A percentile compares a stretch with the other conserved stretches of the same genome.
phyloP scores from a whole-genome alignment of 2,329 filamentous ascomycete genomes.

The Rhynchosporium secalis region DNA sequence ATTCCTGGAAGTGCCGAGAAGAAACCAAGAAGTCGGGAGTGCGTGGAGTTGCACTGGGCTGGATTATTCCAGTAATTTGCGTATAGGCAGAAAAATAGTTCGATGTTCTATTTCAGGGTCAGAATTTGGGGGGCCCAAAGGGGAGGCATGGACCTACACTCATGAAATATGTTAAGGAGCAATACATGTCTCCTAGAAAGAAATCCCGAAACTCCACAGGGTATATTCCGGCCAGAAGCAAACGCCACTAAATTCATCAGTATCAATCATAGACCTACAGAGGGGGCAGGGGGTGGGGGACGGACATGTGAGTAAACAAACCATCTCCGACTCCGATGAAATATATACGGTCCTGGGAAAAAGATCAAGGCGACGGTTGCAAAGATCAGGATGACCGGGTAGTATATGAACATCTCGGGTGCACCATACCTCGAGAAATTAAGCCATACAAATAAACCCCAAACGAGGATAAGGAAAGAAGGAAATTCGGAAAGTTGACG shows the following conservation, averaged over 20 bases:
- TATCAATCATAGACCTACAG: conserved; percentile 2
- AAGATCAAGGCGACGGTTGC: conserved; percentile 70
- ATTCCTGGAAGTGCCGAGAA: conserved; percentile 80
- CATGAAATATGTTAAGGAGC: conserved; percentile 87
- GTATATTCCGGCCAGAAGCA: conserved; percentile 82
- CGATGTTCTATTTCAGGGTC: conserved; percentile 66
- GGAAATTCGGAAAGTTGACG: conserved; percentile 84
- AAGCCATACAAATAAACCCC: conserved; percentile 82
- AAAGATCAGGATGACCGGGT: conserved; percentile 76
- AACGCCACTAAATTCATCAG: conserved; percentile 65
- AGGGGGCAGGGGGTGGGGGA: conserved; percentile 24
- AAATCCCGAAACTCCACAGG: conserved; percentile 97
- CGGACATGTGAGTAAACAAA: conserved; percentile 84
- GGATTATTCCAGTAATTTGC: conserved; percentile 74
- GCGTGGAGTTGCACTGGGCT: conserved; percentile 76
- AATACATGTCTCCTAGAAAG: conserved; percentile 97
- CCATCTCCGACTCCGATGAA: conserved; percentile 78
- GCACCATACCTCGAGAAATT: conserved; percentile 76
- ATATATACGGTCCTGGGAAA: conserved; percentile 72
- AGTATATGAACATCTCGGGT: conserved; percentile 76
- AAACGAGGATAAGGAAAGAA: conserved; percentile 74
- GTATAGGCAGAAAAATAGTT: conserved; percentile 94
- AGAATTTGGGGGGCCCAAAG: not conserved
- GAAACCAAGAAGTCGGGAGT: conserved; percentile 84
- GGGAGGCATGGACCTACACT: conserved; percentile 60